phyloP scores from a whole-genome alignment of 352 stramenopile species.

The Phytophthora pinifolia region DNA sequence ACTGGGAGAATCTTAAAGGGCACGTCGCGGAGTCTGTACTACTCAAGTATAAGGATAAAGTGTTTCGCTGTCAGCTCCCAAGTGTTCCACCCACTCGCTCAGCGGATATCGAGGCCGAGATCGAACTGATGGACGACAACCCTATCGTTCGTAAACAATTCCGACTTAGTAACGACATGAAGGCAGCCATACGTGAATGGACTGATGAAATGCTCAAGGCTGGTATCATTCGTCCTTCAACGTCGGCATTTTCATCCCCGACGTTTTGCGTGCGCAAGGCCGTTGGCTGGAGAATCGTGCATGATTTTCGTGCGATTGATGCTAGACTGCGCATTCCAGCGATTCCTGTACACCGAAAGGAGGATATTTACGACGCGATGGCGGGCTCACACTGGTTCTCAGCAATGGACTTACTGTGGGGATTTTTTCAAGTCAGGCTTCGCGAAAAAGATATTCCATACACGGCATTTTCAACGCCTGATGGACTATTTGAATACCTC shows the following conservation, averaged over 20 bases:
- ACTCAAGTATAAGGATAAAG: background rate
- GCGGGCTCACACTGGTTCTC: background rate
- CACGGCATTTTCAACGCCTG: conserved; percentile 1
- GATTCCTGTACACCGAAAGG: background rate
- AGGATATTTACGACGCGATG: conserved; percentile 5
- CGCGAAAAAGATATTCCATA: conserved; percentile 4
- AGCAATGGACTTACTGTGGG: conserved; percentile 1
- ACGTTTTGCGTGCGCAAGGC: conserved; percentile 4
- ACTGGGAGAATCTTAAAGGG: background rate
- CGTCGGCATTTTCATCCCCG: background rate
- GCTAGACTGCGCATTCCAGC: background rate
- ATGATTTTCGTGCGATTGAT: conserved; percentile 1
- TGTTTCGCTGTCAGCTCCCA: background rate
- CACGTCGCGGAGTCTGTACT: too few species aligned
- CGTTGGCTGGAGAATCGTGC: background rate
- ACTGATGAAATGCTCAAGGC: conserved; percentile 2
- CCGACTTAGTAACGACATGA: background rate
- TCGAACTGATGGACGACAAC: background rate
- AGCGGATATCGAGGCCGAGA: background rate
- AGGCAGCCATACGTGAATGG: background rate
- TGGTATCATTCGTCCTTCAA: background rate
- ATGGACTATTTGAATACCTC: conserved; percentile 2
- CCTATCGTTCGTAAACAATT: conserved; percentile 1
- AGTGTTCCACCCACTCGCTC: background rate
- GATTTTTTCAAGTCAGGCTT: background rate